A percentile compares a stretch with the other conserved stretches of the same genome.
Conservation (phyloP, 352 stramenopile species). For the Phytophthora sp. region DNA sequence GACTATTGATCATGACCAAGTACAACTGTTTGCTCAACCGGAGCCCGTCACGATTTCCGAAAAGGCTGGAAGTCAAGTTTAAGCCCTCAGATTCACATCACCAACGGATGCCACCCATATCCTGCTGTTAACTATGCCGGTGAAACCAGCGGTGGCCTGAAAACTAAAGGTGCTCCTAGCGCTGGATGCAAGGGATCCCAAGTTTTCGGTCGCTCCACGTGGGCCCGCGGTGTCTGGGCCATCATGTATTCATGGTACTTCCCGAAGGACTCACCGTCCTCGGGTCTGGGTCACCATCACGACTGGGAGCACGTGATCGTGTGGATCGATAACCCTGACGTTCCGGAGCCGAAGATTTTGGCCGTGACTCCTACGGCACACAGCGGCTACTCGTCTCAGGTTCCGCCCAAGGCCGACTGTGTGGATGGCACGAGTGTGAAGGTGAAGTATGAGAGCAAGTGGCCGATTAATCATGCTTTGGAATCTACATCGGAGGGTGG, state of each 20-base stretch:
- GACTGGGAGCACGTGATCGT: slow-evolving; percentile 3
- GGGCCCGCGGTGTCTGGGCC: neutral
- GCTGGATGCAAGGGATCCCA: neutral
- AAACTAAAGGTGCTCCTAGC: neutral
- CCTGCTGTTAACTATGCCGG: neutral
- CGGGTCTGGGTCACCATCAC: neutral
- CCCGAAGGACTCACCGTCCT: neutral
- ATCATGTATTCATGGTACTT: slow-evolving; percentile 5
- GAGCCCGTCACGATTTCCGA: slow-evolving; percentile 1
- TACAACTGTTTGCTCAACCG: neutral
- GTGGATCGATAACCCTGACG: slow-evolving; percentile 6
- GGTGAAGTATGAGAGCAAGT: neutral
- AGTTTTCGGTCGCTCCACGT: neutral
- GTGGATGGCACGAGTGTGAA: slow-evolving; percentile 3
- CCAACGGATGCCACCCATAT: neutral
- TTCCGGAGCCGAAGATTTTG: neutral
- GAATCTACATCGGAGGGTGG: neutral
- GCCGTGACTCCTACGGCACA: neutral
- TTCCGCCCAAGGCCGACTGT: neutral
- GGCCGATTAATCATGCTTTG: neutral
- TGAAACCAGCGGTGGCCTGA: neutral
- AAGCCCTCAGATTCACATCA: neutral
- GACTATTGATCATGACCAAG: neutral
- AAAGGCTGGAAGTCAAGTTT: neutral
- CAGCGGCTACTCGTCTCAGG: neutral